Base-by-base conservation (phyloP, 768 basidiomycete genomes). In the Sporobolomyces roseus region DNA sequence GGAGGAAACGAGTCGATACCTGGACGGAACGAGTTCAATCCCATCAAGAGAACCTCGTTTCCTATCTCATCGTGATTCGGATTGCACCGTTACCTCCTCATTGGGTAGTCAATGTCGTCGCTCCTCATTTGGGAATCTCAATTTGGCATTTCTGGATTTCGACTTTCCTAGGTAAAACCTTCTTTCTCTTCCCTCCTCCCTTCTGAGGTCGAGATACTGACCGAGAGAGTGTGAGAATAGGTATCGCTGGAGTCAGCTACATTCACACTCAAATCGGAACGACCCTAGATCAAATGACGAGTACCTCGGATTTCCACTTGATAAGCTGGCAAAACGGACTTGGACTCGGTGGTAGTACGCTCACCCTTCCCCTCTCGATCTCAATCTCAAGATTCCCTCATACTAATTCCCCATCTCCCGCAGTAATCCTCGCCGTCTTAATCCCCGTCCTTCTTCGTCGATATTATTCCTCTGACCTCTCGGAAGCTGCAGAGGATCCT, bases 41-140 rank as follows among this genome's bases (percentile, higher is more conserved):
- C 4, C 89, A 91, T 79, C 87, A 85, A 68, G 86, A 87, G 74
- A 92, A 93, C 79, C 82, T 96, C 75, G 84, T 96, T 50, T 90
- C 90, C 17, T 97, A 93, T 79, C 85, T 97, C 73, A 89, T 98
- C 78, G 86, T 98, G n/a, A 81, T 98, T 2, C 69, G 79, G 78
- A 93, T 97, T 66, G 89, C 92, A 1, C 93, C 93, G 1, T 83
- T 96, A 25, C 93, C 93, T 13, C 80, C 81, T 8, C 93, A 96
- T 75, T 97, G 94, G 94, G 88, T 96, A 38, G 86, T 94, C 71
- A 97, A 97, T 77, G 83, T 96, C 65, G 81, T 96, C 13, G 90
- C 89, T 70, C 93, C 93, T 1, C 93, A 98, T 75, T 84, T 98
- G 33, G 90, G 91, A 36, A 93, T 98, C 70, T 84, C 86, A 14